phyloP scores from a whole-genome alignment of 2,329 filamentous ascomycete genomes.

The Blastomyces parvus region DNA sequence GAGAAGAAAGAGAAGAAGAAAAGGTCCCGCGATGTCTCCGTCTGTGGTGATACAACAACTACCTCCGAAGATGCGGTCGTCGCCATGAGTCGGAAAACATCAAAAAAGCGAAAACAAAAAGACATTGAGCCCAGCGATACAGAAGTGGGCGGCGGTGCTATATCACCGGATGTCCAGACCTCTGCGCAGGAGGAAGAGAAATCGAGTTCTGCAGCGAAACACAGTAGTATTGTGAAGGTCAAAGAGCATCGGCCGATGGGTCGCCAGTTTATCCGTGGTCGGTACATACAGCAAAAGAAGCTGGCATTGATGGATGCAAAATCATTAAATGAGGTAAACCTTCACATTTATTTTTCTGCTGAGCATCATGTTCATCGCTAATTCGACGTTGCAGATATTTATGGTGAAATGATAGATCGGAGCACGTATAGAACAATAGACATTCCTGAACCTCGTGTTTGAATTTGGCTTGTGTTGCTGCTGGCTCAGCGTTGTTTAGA shows the following conservation, averaged over 20 bases:
- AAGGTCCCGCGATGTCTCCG: constrained; percentile 6
- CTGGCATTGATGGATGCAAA: constrained; percentile 71
- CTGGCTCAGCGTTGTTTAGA: not conserved
- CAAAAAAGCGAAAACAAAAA: constrained; percentile 26
- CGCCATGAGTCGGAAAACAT: constrained; percentile 23
- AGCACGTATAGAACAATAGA: not conserved
- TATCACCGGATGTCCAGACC: not conserved
- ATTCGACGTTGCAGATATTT: constrained; percentile 24
- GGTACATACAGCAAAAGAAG: constrained; percentile 82
- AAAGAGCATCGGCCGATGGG: constrained; percentile 41
- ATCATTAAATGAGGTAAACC: constrained; percentile 71
- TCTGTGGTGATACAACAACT: not conserved
- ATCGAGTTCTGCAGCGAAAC: constrained; percentile 35
- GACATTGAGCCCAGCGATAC: constrained; percentile 17
- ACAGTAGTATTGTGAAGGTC: constrained; percentile 40
- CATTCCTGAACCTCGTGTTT: too few species aligned
- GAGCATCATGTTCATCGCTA: constrained; percentile 3
- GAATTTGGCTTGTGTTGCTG: too few species aligned
- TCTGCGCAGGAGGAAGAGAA: constrained; percentile 25
- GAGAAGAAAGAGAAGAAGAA: constrained; percentile 23
- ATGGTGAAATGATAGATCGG: constrained; percentile 21
- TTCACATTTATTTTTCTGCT: not conserved
- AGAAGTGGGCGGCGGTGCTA: constrained; percentile 18
- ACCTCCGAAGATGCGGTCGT: constrained; percentile 21
- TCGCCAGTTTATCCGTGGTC: constrained; percentile 64